phyloP scores from a whole-genome alignment of 2,329 filamentous ascomycete species.

The Beauveria sp. region DNA sequence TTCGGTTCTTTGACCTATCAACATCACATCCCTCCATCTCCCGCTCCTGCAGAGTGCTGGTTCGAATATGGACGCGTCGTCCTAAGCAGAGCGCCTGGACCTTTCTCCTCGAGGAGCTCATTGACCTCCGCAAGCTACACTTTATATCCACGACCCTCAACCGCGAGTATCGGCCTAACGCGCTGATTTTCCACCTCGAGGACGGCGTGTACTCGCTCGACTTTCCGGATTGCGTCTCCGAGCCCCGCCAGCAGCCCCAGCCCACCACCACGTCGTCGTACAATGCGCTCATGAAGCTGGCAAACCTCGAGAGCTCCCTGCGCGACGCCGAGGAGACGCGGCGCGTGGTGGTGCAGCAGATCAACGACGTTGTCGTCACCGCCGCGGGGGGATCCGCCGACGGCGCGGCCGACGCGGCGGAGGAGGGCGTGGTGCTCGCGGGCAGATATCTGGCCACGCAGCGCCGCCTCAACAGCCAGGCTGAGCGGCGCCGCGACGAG shows the following conservation, averaged over 20 bases:
- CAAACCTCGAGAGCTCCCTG: conserved; percentile 82
- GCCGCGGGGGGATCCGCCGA: conserved; percentile 35
- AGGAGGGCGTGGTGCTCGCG: conserved; percentile 41
- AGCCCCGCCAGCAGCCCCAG: conserved; percentile 37
- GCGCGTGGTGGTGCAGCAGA: conserved; percentile 67
- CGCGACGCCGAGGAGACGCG: conserved; percentile 80
- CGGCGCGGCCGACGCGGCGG: conserved; percentile 38
- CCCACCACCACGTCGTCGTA: conserved; percentile 66
- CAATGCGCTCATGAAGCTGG: conserved; percentile 77
- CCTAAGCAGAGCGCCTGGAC: conserved; percentile 43
- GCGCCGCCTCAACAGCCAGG: conserved; percentile 55
- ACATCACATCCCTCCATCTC: conserved; percentile 55
- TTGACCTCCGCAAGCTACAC: conserved; percentile 66
- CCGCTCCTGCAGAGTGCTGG: conserved; percentile 53
- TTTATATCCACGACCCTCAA: conserved; percentile 68
- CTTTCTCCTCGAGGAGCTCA: conserved; percentile 62
- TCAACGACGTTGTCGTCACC: conserved; percentile 52
- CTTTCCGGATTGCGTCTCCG: conserved; percentile 43
- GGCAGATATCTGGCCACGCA: conserved; percentile 54
- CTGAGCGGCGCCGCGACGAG: conserved; percentile 57
- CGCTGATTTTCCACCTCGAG: conserved; percentile 73
- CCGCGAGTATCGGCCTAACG: conserved; percentile 71
- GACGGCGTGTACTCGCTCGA: conserved; percentile 84
- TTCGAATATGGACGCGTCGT: conserved; percentile 68
- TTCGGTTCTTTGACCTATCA: conserved; percentile 73